These are phyloP conservation scores for Papiliotrema laurentii DNA, from an alignment of 1,284 basidiomycete species.

Conservation along the genomic window DNA sequence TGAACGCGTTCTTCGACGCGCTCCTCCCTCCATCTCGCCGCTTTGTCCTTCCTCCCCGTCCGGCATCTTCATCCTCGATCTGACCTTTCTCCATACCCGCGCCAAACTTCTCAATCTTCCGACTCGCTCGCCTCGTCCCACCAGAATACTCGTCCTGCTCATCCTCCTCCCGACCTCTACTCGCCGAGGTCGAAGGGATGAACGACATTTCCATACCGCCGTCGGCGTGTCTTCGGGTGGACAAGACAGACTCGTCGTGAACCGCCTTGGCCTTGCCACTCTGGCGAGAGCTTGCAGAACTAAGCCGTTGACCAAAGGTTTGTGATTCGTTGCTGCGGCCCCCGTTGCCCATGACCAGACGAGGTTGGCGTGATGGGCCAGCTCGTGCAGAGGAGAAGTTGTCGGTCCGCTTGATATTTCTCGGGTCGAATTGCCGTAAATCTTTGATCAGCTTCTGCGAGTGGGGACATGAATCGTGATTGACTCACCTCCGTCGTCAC, in stretches of 20 bases:
- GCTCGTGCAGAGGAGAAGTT: slow-evolving; percentile 18
- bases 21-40: slow-evolving; percentile 70
- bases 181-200: slow-evolving; percentile 38
- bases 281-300: slow-evolving; percentile 7
- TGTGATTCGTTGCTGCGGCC: slow-evolving; percentile 3
- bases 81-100: slow-evolving; percentile 77
- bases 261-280: slow-evolving; percentile 10
- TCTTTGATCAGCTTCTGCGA: slow-evolving; percentile 17
- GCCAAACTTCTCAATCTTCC: slow-evolving; percentile 65
- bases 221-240: slow-evolving; percentile 41
- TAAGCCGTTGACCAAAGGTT: slow-evolving; percentile 47
- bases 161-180: slow-evolving; percentile 50
- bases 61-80: slow-evolving; percentile 50
- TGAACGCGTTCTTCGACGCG: slow-evolving; percentile 79
- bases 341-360: slow-evolving; percentile 30
- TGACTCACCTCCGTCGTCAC: slow-evolving; percentile 47
- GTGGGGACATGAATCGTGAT: slow-evolving; percentile 3
- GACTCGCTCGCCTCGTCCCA: slow-evolving; percentile 48
- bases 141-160: slow-evolving; percentile 38
- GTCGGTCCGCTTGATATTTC: slow-evolving; percentile 50
- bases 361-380: slow-evolving; percentile 23
- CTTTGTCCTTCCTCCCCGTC: slow-evolving; percentile 59
- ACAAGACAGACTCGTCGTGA: slow-evolving; percentile 28
- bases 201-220: slow-evolving; percentile 55
- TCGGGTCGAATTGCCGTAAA: slow-evolving; percentile 43